Percentiles rank a stretch among this genome's conserved stretches.
These are phyloP conservation scores for Hypomyces perniciosus DNA, from an alignment of 2,329 filamentous ascomycete genomes.

Conservation along the genomic window DNA sequence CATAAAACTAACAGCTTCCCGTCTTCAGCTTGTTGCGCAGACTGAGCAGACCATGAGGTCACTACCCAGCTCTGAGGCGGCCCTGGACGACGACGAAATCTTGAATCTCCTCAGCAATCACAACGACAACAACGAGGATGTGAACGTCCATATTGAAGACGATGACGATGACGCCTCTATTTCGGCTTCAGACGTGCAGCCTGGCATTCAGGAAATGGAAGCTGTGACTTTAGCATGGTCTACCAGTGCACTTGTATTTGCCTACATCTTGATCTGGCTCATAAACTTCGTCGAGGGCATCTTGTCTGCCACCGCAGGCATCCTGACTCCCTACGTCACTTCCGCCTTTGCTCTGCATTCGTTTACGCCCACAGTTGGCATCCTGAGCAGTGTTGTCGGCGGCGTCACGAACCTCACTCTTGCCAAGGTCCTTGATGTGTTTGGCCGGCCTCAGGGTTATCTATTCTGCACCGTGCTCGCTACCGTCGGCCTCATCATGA, in stretches of 20 bases:
- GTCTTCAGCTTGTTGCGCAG: too few relatives aligned
- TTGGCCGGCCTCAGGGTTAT: slow-evolving; percentile 57
- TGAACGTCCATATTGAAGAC: too few relatives aligned
- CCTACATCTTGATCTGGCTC: slow-evolving; percentile 40
- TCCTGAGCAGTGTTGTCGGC: slow-evolving; percentile 46
- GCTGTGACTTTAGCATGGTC: slow-evolving; percentile 35
- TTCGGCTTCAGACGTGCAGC: slow-evolving; percentile 25
- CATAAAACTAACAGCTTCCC: too few relatives aligned
- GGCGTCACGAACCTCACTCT: slow-evolving; percentile 58
- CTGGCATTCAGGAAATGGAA: slow-evolving; percentile 35
- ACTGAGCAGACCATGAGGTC: too few relatives aligned
- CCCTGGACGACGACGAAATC: too few relatives aligned
- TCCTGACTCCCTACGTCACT: slow-evolving; percentile 41
- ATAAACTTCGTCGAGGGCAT: slow-evolving; percentile 44
- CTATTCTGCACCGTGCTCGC: slow-evolving; percentile 44
- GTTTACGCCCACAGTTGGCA: slow-evolving; percentile 43
- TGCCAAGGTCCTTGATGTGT: slow-evolving; percentile 60
- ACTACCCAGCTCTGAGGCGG: too few relatives aligned
- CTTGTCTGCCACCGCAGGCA: slow-evolving; percentile 31
- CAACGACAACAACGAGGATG: too few relatives aligned
- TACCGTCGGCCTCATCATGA: slow-evolving; percentile 50
- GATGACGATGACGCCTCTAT: too few relatives aligned
- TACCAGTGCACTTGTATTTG: slow-evolving; percentile 29
- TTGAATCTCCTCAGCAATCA: too few relatives aligned
- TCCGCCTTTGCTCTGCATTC: slow-evolving; percentile 46